Base-by-base conservation (phyloP, 257 asterid species). In the Gentiana macrophylla region DNA sequence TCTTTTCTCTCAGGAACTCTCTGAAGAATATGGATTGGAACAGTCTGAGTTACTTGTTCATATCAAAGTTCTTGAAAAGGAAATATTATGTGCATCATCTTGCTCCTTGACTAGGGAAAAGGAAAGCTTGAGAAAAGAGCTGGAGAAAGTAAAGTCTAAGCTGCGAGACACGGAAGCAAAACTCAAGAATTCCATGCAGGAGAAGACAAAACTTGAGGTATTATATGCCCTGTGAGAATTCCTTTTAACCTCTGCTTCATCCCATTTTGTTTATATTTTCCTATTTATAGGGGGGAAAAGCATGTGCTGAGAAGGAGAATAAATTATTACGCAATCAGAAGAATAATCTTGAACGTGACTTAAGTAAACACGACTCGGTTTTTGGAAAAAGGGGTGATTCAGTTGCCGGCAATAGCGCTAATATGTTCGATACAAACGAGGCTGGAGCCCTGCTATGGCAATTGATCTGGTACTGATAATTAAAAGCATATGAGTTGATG, bases 171-270 rank as follows among this genome's bases (percentile, higher is more conserved):
- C 78, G 32, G 98, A 87, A 63, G 81, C 69, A 73, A 91, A 91
- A 84, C 86, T 84, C 65, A 85, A 78, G 82, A 91, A 79, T 70
- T 73, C 76, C 35, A 73, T 87, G 50, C 98, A 91, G 75, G 98
- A 87, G 74, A 87, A 84, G 79, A 92, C 95, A 65, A 92, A 84
- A 65, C 94, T 92, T 63, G 97, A 92, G 98, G 98, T 91, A 55
- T 65, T 50, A 35, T n/a, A n/a, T n/a, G n/a, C n/a, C 53, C 35
- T 37, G 59, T n/a, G n/a, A n/a, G n/a, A n/a, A n/a, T n/a, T n/a
- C 35, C n/a, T 44, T 57, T 37, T 12, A 7, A 55, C 15, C 34
- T 12, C 33, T 48, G 15, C 13, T 32, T 55, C 48, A 33, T n/a
- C 13, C 12, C 10, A 50, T 7, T n/a, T 13, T 64, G 58, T 55